Evolutionary conservation across 129 eudicot genomes (phyloP).

Genomic region (Heracleum sosnowskyi): DNA sequence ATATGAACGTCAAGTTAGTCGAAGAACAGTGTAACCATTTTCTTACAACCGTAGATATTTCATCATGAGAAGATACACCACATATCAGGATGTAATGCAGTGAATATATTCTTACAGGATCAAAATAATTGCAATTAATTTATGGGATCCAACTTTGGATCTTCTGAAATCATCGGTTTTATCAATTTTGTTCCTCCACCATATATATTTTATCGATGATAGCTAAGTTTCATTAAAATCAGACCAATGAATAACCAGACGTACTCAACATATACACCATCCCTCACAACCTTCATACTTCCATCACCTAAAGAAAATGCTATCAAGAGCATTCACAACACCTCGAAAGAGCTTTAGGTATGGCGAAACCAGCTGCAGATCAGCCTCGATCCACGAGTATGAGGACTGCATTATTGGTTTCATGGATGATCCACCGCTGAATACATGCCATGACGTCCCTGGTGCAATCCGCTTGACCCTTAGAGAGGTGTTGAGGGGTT

Average conservation of each 20-base stretch:
- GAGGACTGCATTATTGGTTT: slow-evolving; percentile 54
- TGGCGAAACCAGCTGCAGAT: slow-evolving; percentile 32
- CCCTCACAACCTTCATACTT: neutral
- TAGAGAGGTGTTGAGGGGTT: slow-evolving; percentile 44
- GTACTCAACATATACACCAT: slow-evolving; percentile 10
- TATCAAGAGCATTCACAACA: slow-evolving; percentile 27
- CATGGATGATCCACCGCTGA: slow-evolving; percentile 42
- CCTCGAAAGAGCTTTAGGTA: slow-evolving; percentile 19
- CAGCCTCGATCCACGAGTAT: slow-evolving; percentile 31
- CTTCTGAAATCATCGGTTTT: neutral
- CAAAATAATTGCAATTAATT: neutral
- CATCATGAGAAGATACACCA: neutral
- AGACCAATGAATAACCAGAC: neutral
- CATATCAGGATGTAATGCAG: neutral
- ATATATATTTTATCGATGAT: neutral
- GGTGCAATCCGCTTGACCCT: slow-evolving; percentile 22
- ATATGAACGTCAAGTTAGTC: neutral
- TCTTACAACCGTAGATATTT: neutral
- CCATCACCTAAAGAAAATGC: slow-evolving; percentile 16
- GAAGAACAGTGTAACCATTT: neutral
- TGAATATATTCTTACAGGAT: neutral
- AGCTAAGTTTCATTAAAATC: neutral
- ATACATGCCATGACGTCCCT: slow-evolving; percentile 8
- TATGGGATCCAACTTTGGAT: neutral
- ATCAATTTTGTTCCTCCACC: neutral